These are phyloP conservation scores for Celoporthe dispersa DNA, from an alignment of 2,329 filamentous ascomycete species.

Conservation along the genomic window DNA sequence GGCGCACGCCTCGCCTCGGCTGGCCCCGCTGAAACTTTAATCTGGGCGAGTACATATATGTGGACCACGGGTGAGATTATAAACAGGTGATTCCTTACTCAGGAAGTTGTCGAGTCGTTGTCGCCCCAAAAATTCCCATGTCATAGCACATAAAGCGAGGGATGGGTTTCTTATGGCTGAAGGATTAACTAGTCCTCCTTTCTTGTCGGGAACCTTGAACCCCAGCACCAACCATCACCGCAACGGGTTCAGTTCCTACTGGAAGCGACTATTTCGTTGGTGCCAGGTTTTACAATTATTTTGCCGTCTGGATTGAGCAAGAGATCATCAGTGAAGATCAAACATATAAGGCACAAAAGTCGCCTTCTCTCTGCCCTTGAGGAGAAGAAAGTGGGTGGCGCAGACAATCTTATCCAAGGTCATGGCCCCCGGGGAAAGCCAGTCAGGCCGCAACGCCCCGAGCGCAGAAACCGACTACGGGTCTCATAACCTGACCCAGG, in stretches of 20 bases:
- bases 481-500: not conserved
- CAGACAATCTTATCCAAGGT: not conserved
- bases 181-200: not conserved
- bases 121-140: not conserved
- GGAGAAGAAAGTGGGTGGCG: not conserved
- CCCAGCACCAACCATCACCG: not conserved
- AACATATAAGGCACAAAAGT: not conserved
- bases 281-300: not conserved
- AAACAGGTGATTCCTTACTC: not conserved
- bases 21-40: slow-evolving; percentile 13
- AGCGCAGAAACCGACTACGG: not conserved
- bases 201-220: not conserved
- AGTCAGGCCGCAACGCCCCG: not conserved
- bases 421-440: slow-evolving; percentile 1
- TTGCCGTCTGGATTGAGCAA: not conserved
- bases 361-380: not conserved
- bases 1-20: slow-evolving; percentile 11
- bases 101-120: not conserved
- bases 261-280: no score
- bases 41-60: not conserved
- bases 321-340: not conserved
- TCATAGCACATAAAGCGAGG: not conserved
- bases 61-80: not conserved
- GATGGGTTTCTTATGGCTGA: not conserved
- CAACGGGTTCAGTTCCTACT: not conserved